Evolutionary conservation across 2,329 filamentous ascomycete genomes (phyloP), one percentile per base, ranked within the genome.

Genomic region (Exophiala spinifera): DNA sequence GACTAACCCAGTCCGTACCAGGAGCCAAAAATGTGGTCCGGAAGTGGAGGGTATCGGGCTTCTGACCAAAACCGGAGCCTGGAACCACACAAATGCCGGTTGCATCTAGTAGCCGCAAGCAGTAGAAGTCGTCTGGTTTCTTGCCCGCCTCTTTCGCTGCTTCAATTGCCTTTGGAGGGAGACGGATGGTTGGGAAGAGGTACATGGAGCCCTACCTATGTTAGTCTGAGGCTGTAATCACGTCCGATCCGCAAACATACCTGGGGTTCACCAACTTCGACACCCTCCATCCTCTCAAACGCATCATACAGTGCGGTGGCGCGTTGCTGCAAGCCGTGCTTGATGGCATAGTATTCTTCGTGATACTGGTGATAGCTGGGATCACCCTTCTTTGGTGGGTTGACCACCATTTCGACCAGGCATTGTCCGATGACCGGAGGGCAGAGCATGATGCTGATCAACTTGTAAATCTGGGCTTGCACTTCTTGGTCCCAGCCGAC

Each of bases 341-440:
- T 91, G 71, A 96, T 96, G 65, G 75, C 79, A 69, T 86, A 84
- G 76, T 94, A 96, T 73, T 99, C 94, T 70, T 86, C 69, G 67
- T 86, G 76, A 79, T 97, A 97, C 49, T 92, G 82, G 61, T 85
- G 84, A 72, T 88, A 88, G 62, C 89, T 95, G 14, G 89, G 88
- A 56, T 95, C 87, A 55, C 94, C 92, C 64, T 84, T 74, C 67
- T 82, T 81, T 36, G 94, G 94, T 50, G 94, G 94, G 79, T 97
- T 96, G 67, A 96, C 91, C 92, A 97, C 96, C 70, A 96, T 78
- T 77, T 97, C 94, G 58, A 99, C 89, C 45, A 97, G 80, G 75
- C 94, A 97, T 79, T 99, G 94, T 57, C 91, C 92, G 63, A 96
- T 83, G 65, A 99, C 94, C 21, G 94, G 92, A 47, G 94, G 87